Base-by-base conservation (phyloP, 768 basidiomycete genomes). In the Dacryopinax primogenitus region DNA sequence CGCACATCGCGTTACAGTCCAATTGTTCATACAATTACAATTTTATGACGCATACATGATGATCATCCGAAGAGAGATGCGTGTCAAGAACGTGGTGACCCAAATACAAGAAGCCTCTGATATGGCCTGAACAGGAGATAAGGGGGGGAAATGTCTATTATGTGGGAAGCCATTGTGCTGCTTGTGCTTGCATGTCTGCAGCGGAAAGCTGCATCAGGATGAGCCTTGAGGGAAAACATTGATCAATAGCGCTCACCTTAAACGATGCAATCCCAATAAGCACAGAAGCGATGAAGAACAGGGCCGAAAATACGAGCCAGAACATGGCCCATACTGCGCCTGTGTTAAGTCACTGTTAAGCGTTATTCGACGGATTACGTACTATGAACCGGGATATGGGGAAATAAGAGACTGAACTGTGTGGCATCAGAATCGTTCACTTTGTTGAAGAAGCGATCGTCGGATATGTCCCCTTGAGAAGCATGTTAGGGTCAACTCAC, bases 401-500 rank as follows among this genome's bases (percentile, higher is more conserved):
- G 88, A 74, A 80, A 92, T 63, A 97, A 73, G 47, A 92, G 76
- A 18, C 83, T 76, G 72, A 92, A 95, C 71, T 97, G 93, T 1
- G 92, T 90, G 66, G 90, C 89, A 72, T 95, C 93, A 1, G 91
- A 92, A 71, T 92, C 90, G 71, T 95, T 95, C 30, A 86, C 82
- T 78, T 95, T 95, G 72, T 92, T 90, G 76, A 94, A 96, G 77
- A 94, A 91, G 65, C 89, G 82, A 72, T 97, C 93, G 73, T 97
- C 94, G 45, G 90, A 84, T 47, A 94, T 86, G 72, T 97, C 93
- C 93, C 90, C 90, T 92, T 70, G 66, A 26, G 63, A 47, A 36
- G 47, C 33, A 69, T 23, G 68, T 51, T 63, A 39, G 35, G 15
- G 58, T 39, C 39, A 33, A 23, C 21, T 13, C 61, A 62, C 9